phyloP scores from a whole-genome alignment of 2,329 filamentous ascomycete species.

The Emergomyces orientalis region DNA sequence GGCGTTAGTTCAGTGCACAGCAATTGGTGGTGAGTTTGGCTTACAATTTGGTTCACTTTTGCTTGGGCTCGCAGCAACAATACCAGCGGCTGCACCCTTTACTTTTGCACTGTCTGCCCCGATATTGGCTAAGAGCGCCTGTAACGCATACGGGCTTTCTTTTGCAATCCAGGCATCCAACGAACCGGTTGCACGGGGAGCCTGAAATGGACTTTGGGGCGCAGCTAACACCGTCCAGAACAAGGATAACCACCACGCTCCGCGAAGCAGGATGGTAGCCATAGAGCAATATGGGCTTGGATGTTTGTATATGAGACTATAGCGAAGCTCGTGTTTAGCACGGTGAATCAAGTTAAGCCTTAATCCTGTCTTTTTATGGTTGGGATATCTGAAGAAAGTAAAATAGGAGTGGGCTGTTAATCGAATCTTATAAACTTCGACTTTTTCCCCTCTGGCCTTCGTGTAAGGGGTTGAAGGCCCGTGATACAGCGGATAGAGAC shows the following conservation, averaged over 20 bases:
- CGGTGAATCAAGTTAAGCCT: background rate
- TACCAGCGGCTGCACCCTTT: slow-evolving; percentile 41
- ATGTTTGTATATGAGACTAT: background rate
- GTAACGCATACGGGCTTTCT: slow-evolving; percentile 43
- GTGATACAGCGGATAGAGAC: too few relatives aligned
- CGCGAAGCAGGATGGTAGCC: background rate
- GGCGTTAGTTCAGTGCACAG: background rate
- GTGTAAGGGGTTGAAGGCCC: too few relatives aligned
- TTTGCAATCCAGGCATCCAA: slow-evolving; percentile 25
- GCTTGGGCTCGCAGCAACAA: slow-evolving; percentile 51
- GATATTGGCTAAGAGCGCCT: slow-evolving; percentile 49
- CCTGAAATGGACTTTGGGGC: background rate
- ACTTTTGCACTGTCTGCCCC: slow-evolving; percentile 44
- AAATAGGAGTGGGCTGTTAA: too few relatives aligned
- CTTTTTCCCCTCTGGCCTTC: too few relatives aligned
- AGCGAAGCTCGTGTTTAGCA: background rate
- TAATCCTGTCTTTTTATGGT: too few relatives aligned
- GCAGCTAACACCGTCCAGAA: background rate
- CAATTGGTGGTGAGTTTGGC: slow-evolving; percentile 14
- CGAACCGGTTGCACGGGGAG: slow-evolving; percentile 7
- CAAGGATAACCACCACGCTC: slow-evolving; percentile 1
- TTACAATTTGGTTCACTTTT: slow-evolving; percentile 46
- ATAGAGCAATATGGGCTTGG: background rate
- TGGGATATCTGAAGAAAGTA: too few relatives aligned
- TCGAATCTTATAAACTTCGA: background rate